Evolutionary conservation across 306 rosid genomes (phyloP), one percentile per base, ranked within the genome.

Genomic region (Senna siamea): DNA sequence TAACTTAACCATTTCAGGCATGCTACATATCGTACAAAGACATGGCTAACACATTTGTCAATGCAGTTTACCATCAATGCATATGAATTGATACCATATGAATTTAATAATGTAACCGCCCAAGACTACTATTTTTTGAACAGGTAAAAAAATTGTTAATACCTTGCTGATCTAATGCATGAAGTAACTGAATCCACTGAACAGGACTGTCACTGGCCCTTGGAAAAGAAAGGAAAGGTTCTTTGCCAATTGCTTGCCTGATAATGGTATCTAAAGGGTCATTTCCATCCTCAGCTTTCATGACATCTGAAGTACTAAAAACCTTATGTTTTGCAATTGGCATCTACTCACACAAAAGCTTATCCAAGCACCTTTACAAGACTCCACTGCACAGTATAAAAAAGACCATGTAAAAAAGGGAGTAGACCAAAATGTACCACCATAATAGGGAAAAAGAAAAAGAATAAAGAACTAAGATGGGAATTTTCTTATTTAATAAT

Each of bases 151-250:
- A 72, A 43, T n/a, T 53, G 70, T 58, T 17, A 69, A 66, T 88
- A 94, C 99, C 99, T 88, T 86, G 97, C 76, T 84, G 96, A 78
- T 94, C 96, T 71, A 94, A 87, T 70, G 96, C 95, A 56, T 92
- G 87, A 60, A 94, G 93, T 70, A 92, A 77, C n/a, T 94, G 95
- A 70, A 88, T 76, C 97, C 89, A 92, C 72, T 90, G 96, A 9
- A 80, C 92, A 11, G 90, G 89, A 76, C 84, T 82, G 65, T 92
- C 95, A 83, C 89, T 85, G 0, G 87, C 84, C 83, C 89, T 83
- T 9, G 97, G 81, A 72, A 81, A 88, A 78, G 93, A 89, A 82
- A 88, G 87, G 47, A 87, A 67, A 46, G 97, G 88, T 62, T 92
- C 96, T 80, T 83, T 88, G 60, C 89, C 94, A 74, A 89, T 80